Evolutionary conservation across 192 early-diverging fungal genomes (phyloP).

Genomic region (Oehlia diaphana): DNA sequence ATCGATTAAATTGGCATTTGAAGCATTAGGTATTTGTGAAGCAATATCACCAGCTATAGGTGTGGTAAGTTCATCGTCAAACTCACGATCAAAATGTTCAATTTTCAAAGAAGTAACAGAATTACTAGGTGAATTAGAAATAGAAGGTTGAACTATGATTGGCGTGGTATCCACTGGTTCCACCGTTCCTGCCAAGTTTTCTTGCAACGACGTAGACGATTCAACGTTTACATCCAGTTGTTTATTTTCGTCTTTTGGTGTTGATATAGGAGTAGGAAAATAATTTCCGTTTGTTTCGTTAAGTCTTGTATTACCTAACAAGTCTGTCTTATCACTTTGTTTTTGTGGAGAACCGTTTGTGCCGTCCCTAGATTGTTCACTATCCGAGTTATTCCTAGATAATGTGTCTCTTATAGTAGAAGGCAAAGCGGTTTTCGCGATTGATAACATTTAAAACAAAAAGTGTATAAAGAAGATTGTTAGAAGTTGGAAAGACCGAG

Average conservation of each 20-base stretch:
- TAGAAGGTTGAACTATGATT: neutral
- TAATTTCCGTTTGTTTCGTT: neutral
- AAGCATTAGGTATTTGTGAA: neutral
- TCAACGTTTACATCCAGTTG: neutral
- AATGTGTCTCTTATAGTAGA: slow-evolving; percentile 7
- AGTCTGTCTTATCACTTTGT: neutral
- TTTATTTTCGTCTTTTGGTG: neutral
- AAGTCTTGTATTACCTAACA: neutral
- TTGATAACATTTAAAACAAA: slow-evolving; percentile 9
- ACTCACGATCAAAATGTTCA: neutral
- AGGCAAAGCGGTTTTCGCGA: neutral
- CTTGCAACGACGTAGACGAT: neutral
- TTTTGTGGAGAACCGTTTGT: neutral
- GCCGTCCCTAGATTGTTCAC: slow-evolving; percentile 4
- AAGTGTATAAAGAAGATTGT: neutral
- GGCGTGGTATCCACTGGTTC: neutral
- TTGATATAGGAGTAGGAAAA: neutral
- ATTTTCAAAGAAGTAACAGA: slow-evolving; percentile 2
- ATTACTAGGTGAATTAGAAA: neutral
- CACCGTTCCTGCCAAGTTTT: neutral
- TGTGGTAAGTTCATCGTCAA: neutral
- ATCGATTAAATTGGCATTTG: neutral
- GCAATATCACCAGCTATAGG: neutral
- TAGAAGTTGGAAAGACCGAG: too few relatives aligned
- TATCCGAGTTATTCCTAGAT: slow-evolving; percentile 3